phyloP scores from a whole-genome alignment of 176 grass and related monocot genomes.

The Avena eriantha region DNA sequence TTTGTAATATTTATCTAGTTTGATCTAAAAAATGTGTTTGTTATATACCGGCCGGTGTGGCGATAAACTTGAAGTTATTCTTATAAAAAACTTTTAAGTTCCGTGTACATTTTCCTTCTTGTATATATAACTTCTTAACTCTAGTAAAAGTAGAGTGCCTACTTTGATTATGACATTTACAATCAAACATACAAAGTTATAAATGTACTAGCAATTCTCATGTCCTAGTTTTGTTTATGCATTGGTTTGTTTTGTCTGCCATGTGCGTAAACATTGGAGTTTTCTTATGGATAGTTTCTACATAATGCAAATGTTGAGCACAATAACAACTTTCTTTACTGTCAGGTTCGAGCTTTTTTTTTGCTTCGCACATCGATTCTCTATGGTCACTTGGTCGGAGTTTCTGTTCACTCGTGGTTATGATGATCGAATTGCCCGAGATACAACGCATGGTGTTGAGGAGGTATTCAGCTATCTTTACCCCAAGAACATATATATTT shows the following conservation, averaged over 20 bases:
- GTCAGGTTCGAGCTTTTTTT: too few species aligned
- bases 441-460: not conserved
- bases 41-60: not conserved
- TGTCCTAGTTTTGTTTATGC: too few species aligned
- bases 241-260: too few species aligned
- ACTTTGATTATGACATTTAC: not conserved
- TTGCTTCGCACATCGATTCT: too few species aligned
- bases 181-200: too few species aligned
- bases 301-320: too few species aligned
- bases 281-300: too few species aligned
- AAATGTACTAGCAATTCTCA: too few species aligned
- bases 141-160: conserved; percentile 13
- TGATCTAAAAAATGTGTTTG: conserved; percentile 13
- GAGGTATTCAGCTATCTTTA: conserved; percentile 30
- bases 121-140: not conserved
- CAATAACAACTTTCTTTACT: too few species aligned
- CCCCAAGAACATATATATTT: not conserved
- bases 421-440: not conserved
- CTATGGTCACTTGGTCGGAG: too few species aligned
- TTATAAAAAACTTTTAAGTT: not conserved
- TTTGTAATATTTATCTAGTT: not conserved
- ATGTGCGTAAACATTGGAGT: too few species aligned
- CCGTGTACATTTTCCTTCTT: conserved; percentile 26
- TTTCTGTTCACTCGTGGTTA: too few species aligned
- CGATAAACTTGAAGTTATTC: not conserved